phyloP scores from a whole-genome alignment of 805 yeast genomes.

The Saturnispora besseyi region DNA sequence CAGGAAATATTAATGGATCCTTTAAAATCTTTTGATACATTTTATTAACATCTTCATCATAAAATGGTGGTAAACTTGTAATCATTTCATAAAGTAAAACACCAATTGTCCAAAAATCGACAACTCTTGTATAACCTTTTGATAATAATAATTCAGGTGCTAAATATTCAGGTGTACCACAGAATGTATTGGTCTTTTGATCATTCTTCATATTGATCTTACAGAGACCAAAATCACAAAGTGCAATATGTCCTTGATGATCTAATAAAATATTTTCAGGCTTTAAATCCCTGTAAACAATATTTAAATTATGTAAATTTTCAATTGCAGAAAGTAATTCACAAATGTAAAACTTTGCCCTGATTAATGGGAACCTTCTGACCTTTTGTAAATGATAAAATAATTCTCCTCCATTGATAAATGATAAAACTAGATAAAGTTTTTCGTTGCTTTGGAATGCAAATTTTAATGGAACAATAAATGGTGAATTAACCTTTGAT shows the following conservation, averaged over 20 bases:
- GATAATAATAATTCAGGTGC: slow-evolving; percentile 91
- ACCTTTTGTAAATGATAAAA: slow-evolving; percentile 90
- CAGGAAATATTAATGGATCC: slow-evolving; percentile 84
- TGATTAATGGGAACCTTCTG: slow-evolving; percentile 78
- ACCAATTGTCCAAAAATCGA: slow-evolving; percentile 99
- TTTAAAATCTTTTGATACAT: slow-evolving; percentile 93
- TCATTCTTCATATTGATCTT: slow-evolving; percentile 88
- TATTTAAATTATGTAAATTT: slow-evolving; percentile 81
- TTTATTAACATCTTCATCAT: slow-evolving; percentile 83
- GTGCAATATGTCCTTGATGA: slow-evolving; percentile 94
- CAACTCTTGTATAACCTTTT: slow-evolving; percentile 90
- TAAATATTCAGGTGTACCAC: slow-evolving; percentile 96
- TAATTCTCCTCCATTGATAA: slow-evolving; percentile 94
- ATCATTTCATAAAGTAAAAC: slow-evolving; percentile 91
- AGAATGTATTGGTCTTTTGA: slow-evolving; percentile 82
- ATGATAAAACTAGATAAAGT: slow-evolving; percentile 79
- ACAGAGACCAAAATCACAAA: slow-evolving; percentile 96
- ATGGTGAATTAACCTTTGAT: slow-evolving; percentile 88
- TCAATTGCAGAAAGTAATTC: slow-evolving; percentile 91
- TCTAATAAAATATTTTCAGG: slow-evolving; percentile 93
- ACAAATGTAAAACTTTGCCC: slow-evolving; percentile 90
- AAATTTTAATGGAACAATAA: slow-evolving; percentile 92
- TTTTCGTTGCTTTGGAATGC: slow-evolving; percentile 97
- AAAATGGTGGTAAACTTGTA: slow-evolving; percentile 94
- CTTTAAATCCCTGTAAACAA: slow-evolving; percentile 89